Conservation (phyloP, 2,329 filamentous ascomycete species). For the Aspergillus udagawae region DNA sequence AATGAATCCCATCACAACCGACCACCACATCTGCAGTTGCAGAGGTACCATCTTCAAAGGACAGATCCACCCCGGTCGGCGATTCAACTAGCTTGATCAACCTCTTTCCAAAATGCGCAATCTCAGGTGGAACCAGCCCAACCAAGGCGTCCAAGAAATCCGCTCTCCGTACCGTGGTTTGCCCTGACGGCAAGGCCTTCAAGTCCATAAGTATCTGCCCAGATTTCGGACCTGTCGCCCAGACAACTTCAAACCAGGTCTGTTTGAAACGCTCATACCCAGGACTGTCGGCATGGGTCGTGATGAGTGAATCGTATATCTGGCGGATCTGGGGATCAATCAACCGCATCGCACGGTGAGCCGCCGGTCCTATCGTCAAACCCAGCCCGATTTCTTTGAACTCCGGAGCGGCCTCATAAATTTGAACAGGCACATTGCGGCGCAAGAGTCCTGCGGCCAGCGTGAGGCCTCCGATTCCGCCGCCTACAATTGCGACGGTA, state of each 20-base stretch:
- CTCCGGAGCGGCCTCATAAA: conserved; percentile 54
- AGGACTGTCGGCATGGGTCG: conserved; percentile 31
- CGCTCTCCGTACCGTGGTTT: conserved; percentile 30
- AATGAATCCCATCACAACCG: conserved; percentile 36
- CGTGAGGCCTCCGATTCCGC: conserved; percentile 55
- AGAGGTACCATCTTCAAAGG: conserved; percentile 30
- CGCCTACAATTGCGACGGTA: conserved; percentile 55
- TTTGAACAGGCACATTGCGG: conserved; percentile 43
- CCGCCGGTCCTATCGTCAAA: conserved; percentile 54
- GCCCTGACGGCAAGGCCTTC: conserved; percentile 27
- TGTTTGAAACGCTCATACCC: conserved; percentile 25
- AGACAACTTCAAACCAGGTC: conserved; percentile 33
- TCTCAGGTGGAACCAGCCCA: conserved; percentile 22
- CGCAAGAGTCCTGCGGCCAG: conserved; percentile 51
- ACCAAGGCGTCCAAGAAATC: conserved; percentile 34
- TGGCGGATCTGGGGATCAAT: conserved; percentile 43
- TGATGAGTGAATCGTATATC: conserved; percentile 30
- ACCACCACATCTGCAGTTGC: conserved; percentile 29
- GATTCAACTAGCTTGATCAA: conserved; percentile 16
- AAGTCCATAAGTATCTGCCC: conserved; percentile 26
- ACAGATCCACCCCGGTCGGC: conserved; percentile 13
- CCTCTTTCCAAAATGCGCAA: conserved; percentile 33
- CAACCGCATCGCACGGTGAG: conserved; percentile 51
- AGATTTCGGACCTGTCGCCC: conserved; percentile 19
- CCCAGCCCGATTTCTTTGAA: conserved; percentile 59